Percentiles rank a stretch among this genome's conserved stretches.
Conservation (phyloP, 169 alveolate genomes). For the Plasmodium vinckei region DNA sequence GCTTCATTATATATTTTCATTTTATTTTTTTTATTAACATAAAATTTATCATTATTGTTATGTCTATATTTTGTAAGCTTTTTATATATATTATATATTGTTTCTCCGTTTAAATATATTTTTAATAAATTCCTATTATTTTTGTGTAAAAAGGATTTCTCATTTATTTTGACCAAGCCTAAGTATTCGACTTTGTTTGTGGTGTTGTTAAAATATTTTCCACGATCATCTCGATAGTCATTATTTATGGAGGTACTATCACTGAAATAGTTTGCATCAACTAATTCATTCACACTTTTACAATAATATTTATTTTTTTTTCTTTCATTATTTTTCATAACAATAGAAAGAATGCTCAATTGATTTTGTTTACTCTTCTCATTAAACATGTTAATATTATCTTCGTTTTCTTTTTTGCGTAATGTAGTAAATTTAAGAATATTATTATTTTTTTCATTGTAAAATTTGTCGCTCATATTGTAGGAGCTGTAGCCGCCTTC, state of each 20-base stretch:
- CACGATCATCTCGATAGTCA: too few relatives aligned
- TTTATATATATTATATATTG: constrained; percentile 11
- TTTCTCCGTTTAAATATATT: constrained; percentile 43
- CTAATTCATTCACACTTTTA: constrained; percentile 3
- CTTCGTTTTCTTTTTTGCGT: not conserved
- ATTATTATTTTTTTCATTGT: not conserved
- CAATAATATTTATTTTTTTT: not conserved
- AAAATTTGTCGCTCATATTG: too few relatives aligned
- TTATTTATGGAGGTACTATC: too few relatives aligned
- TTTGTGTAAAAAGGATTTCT: constrained; percentile 39
- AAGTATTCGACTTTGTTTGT: too few relatives aligned
- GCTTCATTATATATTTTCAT: constrained; percentile 38
- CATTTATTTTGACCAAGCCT: not conserved
- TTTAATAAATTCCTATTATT: constrained; percentile 36
- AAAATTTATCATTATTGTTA: not conserved
- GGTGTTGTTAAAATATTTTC: too few relatives aligned
- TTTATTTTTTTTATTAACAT: constrained; percentile 3
- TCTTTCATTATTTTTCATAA: not conserved
- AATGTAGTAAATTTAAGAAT: not conserved
- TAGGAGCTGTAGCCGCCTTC: too few relatives aligned
- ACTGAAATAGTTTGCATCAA: not conserved
- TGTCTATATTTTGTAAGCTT: not conserved
- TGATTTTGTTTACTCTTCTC: not conserved
- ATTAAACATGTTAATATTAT: not conserved
- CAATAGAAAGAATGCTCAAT: not conserved